These are phyloP conservation scores for Macadamia tetraphylla DNA, from an alignment of 164 flowering plant genomes.

Conservation along the genomic window DNA sequence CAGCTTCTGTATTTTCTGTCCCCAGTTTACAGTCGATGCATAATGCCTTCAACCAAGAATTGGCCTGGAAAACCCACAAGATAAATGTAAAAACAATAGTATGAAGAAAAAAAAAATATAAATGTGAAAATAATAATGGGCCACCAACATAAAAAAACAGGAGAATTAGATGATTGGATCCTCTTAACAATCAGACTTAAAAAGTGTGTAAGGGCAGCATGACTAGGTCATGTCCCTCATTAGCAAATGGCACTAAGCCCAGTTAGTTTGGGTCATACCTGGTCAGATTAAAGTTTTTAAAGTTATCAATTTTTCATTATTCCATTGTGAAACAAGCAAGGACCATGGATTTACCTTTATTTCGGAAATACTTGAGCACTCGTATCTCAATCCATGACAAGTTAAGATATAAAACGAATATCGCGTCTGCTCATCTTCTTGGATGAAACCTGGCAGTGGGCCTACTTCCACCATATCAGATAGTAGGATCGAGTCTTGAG, in stretches of 20 bases:
- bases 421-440: constrained; percentile 54
- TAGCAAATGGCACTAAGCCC: no score
- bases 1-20: constrained; percentile 11
- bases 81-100: background rate
- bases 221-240: no score
- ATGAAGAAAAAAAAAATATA: no score
- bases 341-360: constrained; percentile 48
- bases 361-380: constrained; percentile 70
- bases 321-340: no score
- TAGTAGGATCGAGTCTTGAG: constrained; percentile 77
- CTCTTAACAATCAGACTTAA: no score
- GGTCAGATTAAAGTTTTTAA: no score
- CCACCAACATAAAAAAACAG: no score
- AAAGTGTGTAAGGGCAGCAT: no score
- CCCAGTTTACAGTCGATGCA: constrained; percentile 35
- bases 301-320: no score
- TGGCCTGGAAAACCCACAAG: constrained; percentile 35
- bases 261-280: no score
- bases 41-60: constrained; percentile 64
- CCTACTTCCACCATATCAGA: constrained; percentile 78
- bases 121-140: background rate
- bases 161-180: no score
- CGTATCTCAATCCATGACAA: constrained; percentile 69
- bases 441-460: constrained; percentile 47
- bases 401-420: constrained; percentile 70